phyloP scores from a whole-genome alignment of 1,284 basidiomycete species.

The Trichosporon sp. region DNA sequence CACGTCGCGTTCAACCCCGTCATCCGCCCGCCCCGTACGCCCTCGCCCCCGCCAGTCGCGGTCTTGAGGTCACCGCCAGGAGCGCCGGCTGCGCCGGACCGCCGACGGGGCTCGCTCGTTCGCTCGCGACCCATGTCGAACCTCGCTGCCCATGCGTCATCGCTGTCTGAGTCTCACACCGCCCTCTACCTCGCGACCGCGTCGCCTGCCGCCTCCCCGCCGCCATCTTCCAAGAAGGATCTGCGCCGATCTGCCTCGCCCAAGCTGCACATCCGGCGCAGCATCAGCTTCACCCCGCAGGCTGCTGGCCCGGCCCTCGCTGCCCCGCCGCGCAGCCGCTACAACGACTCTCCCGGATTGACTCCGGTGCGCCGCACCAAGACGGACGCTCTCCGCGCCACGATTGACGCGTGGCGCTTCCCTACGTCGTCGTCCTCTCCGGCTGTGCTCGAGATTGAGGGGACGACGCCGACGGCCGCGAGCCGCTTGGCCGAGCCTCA shows the following conservation, averaged over 20 bases:
- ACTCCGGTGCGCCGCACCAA: conserved; percentile 36
- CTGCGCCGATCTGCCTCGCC: conserved; percentile 44
- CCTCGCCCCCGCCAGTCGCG: conserved; percentile 37
- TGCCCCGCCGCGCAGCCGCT: conserved; percentile 25
- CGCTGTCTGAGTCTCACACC: conserved; percentile 54
- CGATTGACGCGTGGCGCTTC: conserved; percentile 51
- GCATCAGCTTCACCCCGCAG: conserved; percentile 47
- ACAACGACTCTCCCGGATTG: conserved; percentile 34
- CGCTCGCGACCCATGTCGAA: conserved; percentile 35
- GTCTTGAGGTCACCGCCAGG: conserved; percentile 28
- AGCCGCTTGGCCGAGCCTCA: conserved; percentile 16
- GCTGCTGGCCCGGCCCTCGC: conserved; percentile 42
- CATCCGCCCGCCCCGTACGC: conserved; percentile 46
- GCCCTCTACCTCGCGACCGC: conserved; percentile 53
- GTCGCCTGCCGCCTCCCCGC: conserved; percentile 37
- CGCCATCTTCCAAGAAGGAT: conserved; percentile 22
- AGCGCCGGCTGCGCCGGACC: conserved; percentile 27
- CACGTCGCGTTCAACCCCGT: conserved; percentile 40
- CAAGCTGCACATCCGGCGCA: conserved; percentile 40
- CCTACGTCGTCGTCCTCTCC: conserved; percentile 34
- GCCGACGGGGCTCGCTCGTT: conserved; percentile 24
- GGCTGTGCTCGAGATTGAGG: conserved; percentile 13
- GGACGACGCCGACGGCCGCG: conserved; percentile 26
- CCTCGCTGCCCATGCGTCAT: conserved; percentile 44
- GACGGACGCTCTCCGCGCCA: conserved; percentile 41